Conservation (phyloP, 371 early-diverging fungal genomes). For the Basidiobolus meristosporus region DNA sequence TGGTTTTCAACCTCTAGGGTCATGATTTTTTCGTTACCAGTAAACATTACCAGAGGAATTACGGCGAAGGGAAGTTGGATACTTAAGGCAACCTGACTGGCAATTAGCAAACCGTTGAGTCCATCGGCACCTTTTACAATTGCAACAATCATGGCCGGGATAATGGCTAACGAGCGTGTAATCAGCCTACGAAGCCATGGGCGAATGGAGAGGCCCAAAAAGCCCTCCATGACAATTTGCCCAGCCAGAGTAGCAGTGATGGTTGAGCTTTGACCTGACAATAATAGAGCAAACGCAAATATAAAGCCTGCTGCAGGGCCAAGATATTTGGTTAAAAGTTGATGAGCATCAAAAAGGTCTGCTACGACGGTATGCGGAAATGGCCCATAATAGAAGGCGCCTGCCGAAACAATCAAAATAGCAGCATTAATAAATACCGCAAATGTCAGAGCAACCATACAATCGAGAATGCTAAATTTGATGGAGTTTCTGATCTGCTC, state of each 20-base stretch:
- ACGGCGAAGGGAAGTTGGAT: constrained; percentile 50
- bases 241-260: constrained; percentile 62
- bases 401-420: constrained; percentile 49
- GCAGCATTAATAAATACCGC: constrained; percentile 52
- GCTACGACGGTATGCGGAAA: constrained; percentile 19
- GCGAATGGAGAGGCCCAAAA: constrained; percentile 28
- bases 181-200: constrained; percentile 52
- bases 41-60: constrained; percentile 45
- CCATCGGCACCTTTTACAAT: constrained; percentile 19
- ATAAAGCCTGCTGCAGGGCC: constrained; percentile 34
- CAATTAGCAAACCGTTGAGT: constrained; percentile 22
- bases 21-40: constrained; percentile 3
- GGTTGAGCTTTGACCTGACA: constrained; percentile 46
- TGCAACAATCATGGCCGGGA: constrained; percentile 46
- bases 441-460: constrained; percentile 31
- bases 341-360: constrained; percentile 33
- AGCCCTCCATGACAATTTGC: constrained; percentile 55
- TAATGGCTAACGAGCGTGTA: constrained; percentile 41
- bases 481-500: constrained; percentile 36
- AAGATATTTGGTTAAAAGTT: constrained; percentile 25
- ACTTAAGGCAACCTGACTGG: constrained; percentile 19
- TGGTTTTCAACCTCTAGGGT: too few relatives aligned
- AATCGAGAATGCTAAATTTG: constrained; percentile 41
- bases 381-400: too few relatives aligned
- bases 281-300: constrained; percentile 46